Base-by-base conservation (phyloP, 345 rosid species). In the Alliaria petiolata region DNA sequence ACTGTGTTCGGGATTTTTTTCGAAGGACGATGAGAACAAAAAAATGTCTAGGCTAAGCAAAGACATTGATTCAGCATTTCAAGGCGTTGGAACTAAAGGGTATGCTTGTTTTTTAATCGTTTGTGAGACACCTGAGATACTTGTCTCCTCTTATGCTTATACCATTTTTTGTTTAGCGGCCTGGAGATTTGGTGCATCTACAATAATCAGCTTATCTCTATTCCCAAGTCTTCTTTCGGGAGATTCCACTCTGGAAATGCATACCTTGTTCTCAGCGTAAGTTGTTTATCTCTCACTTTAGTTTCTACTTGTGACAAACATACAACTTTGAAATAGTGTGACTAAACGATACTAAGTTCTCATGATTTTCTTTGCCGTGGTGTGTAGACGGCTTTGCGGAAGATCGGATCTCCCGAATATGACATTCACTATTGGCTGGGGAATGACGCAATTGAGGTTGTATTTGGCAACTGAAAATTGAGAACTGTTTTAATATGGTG, bases 401-500 rank as follows among this genome's bases (percentile, higher is more conserved):
- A 83, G 83, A 73, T 66, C 14, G 88, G 87, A 22, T 55, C 83
- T 70, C 81, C 82, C 33, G 84, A 76, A 65, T 81, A 86, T 63
- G 90, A 86, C 49, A 82, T 92, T 59, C 98, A 92, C 75, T 92
- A 87, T 66, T 92, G 98, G 98, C 62, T 86, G 8, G 98, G 98
- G 75, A 84, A 72, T 62, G 83, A 86, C 54, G 88, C 90, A 46
- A 83, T 74, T 39, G 64, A 87, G 95, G 65, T 33, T 33, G 7
- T 42, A 42, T 12, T 2, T 39, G 43, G 2, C 1, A 1, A 39
- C n/a, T 39, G n/a, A 4, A 28, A 28, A 28, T 3, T 25, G 26
- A 25, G 2, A 25, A 25, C 31, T 28, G 31, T 28, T 28, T 28
- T 28, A 3, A n/a, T n/a, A 6, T 6, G 7, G 7, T 31, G 34